Evolutionary conservation across 2,329 filamentous ascomycete genomes (phyloP), one percentile per base, ranked within the genome.

Genomic region (Teratosphaeria zuluensis): DNA sequence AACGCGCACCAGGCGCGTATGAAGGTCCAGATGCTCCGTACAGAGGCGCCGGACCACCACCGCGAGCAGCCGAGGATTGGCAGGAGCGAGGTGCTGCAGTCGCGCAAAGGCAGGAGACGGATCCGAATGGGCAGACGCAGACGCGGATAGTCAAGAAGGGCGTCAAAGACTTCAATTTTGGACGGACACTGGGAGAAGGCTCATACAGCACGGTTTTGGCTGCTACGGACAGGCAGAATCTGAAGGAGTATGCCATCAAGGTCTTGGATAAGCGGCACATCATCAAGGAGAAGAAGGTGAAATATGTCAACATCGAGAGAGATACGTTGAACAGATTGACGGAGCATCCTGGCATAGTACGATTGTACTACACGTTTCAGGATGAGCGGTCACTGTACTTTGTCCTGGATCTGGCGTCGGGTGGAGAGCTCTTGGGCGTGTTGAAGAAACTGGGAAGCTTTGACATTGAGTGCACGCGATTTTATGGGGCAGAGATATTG

Each of bases 271-370:
- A 99, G 77, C 85, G 91, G 68, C 94, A 99, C 74, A 99, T 99
- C 70, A 99, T 99, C 80, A 99, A 97, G 75, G 94, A 99, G 77
- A 97, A 96, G 76, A 99, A 99, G 81, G 95, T 99, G 70, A 99
- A 99, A 80, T 99, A 99, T 70, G 94, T 99, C 75, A 99, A 97
- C 75, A 99, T 99, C 68, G 94, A 99, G 75, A 96, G 96, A 77
- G 92, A 99, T 75, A 97, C 94, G 0, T 80, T 99, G 58, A 99
- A 99, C 71, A 86, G 94, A 63, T 79, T 99, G 59, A 97, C 92
- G 3, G 92, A 99, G 63, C 94, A 99, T 70, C 94, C 94, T 6
- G 94, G 94, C 21, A 92, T 99, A 60, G 92, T 99, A 59, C 88
- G 94, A 62, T 81, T 99, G 51, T 99, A 97, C 75, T 99, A 99